phyloP scores from a whole-genome alignment of 2,329 filamentous ascomycete species.

The Triangularia setosa region DNA sequence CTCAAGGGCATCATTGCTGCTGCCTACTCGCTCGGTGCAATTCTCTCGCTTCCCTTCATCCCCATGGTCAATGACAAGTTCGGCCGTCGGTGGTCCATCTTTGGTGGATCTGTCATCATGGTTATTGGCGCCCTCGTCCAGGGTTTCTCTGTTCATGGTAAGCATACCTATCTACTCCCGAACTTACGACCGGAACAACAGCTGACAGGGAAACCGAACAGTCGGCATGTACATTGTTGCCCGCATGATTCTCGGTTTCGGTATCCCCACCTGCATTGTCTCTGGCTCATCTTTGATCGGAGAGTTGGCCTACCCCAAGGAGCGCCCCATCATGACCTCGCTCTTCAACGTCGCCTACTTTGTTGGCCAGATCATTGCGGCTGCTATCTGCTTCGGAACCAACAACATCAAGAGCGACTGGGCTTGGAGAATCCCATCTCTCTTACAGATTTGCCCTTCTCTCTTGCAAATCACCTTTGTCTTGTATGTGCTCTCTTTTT shows the following conservation, averaged over 20 bases:
- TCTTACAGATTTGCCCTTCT: slow-evolving; percentile 44
- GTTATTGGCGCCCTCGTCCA: slow-evolving; percentile 52
- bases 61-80: slow-evolving; percentile 51
- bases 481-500: slow-evolving; percentile 29
- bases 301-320: slow-evolving; percentile 58
- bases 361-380: slow-evolving; percentile 47
- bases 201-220: slow-evolving; percentile 7
- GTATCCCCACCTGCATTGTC: slow-evolving; percentile 57
- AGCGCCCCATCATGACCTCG: slow-evolving; percentile 55
- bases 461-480: slow-evolving; percentile 39
- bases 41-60: slow-evolving; percentile 55
- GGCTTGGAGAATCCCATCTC: slow-evolving; percentile 44
- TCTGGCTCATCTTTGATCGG: slow-evolving; percentile 56
- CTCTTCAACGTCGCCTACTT: slow-evolving; percentile 59
- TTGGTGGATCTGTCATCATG: slow-evolving; percentile 53
- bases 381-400: slow-evolving; percentile 49
- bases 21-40: slow-evolving; percentile 57
- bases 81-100: slow-evolving; percentile 55
- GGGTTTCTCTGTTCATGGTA: slow-evolving; percentile 44
- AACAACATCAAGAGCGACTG: slow-evolving; percentile 36
- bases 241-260: slow-evolving; percentile 57
- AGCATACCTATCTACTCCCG: not conserved
- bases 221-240: slow-evolving; percentile 56
- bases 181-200: not conserved
- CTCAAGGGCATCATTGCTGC: slow-evolving; percentile 54